Base-by-base conservation (phyloP, 768 basidiomycete genomes). In the Asterophora lycoperdoides region DNA sequence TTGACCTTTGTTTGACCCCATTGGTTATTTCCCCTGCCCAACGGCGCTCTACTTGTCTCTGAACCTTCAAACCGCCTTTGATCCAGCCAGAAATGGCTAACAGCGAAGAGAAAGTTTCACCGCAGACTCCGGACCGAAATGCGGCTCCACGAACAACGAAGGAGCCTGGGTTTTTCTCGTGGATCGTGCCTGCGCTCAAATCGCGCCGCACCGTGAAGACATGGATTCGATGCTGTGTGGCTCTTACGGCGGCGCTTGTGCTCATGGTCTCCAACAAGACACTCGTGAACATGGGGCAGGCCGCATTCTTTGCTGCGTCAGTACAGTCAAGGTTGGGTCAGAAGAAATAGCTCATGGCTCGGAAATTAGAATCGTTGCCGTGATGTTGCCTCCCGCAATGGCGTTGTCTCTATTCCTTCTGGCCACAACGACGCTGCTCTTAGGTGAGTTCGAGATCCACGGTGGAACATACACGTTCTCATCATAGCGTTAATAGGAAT, bases 231-330 rank as follows among this genome's bases (percentile, higher is more conserved):
- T 73, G 71, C 46, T 62, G 65, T 35, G 53, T 67, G 8, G 68
- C 60, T 2, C 52, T 70, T 18, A 63, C 66, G 3, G 65, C 57
- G 15, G 42, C 64, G 1, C 26, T 73, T 48, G 54, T 72, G 5
- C 58, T 75, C 5, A 61, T 74, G 61, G 71, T 74, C 23, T 57
- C 58, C 8, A 54, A 48, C 3, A 57, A 55, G 26, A 60, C 70
- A 0, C 58, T 71, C 38, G 44, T 48, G n/a, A 63, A 55, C 7
- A 67, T 73, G 66, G 74, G 74, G 5, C 72, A 73, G 47, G 68
- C 68, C 8, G 70, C 64, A 0, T 73, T 72, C 63, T 74, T 72
- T 55, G 60, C 62, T 44, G 65, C 66, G 67, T 73, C 23, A 23
- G 23, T 23, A 23, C 23, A 23, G 3, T 23, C 23, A 23, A 23